phyloP scores from a whole-genome alignment of 106 monocot species.

The Dendrobium catenatum region DNA sequence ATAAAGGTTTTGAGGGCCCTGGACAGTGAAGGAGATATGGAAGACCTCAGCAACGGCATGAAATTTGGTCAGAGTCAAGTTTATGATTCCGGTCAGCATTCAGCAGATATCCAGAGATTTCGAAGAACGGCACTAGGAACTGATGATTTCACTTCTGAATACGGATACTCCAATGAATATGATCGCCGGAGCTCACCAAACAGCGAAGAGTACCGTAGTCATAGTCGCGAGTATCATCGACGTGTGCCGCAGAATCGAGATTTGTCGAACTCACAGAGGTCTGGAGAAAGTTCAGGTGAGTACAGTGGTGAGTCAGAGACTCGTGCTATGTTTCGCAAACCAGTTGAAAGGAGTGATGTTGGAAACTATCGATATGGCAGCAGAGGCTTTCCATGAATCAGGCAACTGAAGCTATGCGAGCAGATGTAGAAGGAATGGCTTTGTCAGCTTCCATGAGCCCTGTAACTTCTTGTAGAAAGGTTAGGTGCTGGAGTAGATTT shows the following conservation, averaged over 20 bases:
- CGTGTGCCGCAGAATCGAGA: not conserved
- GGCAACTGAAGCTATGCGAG: not conserved
- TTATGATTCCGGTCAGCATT: conserved; percentile 16
- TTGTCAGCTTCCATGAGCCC: not conserved
- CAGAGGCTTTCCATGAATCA: conserved; percentile 3
- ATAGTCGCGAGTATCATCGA: not conserved
- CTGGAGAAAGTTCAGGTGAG: conserved; percentile 5
- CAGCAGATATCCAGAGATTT: conserved; percentile 23
- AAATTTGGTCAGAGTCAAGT: conserved; percentile 32
- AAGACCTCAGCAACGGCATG: conserved; percentile 28
- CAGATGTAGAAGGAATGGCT: not conserved
- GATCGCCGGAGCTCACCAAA: conserved; percentile 12
- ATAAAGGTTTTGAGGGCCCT: conserved; percentile 28
- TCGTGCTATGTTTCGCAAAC: conserved; percentile 8
- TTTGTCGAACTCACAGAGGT: not conserved
- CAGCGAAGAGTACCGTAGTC: conserved; percentile 15
- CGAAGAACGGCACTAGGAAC: conserved; percentile 23
- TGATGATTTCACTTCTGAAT: conserved; percentile 5
- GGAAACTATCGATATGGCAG: conserved; percentile 2
- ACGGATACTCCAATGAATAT: conserved; percentile 11
- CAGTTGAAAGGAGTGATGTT: not conserved
- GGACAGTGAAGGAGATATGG: conserved; percentile 25
- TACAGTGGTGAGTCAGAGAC: conserved; percentile 8
- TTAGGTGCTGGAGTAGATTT: not conserved
- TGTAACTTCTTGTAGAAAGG: not conserved